A percentile compares a stretch with the other conserved stretches of the same genome.
Conservation (phyloP, 2,329 filamentous ascomycete species). For the Cordyceps javanica region DNA sequence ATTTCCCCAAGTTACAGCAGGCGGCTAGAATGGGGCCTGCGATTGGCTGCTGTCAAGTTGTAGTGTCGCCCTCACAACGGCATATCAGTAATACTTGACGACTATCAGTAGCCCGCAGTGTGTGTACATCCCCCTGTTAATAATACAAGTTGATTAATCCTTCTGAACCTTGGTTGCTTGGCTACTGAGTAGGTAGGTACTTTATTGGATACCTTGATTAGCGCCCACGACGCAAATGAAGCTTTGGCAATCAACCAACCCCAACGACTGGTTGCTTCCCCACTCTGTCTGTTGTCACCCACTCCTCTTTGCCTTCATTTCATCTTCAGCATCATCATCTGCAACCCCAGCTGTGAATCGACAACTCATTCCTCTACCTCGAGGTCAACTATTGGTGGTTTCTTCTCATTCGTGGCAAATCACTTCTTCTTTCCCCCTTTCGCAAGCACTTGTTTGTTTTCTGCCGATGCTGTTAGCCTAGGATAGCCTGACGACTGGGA, state of each 20-base stretch:
- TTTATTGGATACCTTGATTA: background rate
- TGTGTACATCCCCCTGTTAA: no score
- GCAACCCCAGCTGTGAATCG: background rate
- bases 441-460: background rate
- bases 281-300: background rate
- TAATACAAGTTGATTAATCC: no score
- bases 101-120: no score
- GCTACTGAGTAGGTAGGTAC: no score
- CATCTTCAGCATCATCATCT: slow-evolving; percentile 6
- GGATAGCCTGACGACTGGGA: slow-evolving; percentile 1
- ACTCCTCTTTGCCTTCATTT: slow-evolving; percentile 8
- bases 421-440: background rate
- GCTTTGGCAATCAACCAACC: background rate
- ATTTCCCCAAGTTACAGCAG: no score
- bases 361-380: background rate
- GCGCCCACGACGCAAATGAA: background rate
- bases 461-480: background rate
- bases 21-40: no score
- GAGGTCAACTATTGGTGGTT: background rate
- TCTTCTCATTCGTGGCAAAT: background rate
- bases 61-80: no score
- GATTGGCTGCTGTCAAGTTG: no score
- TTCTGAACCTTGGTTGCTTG: background rate
- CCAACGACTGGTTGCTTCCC: background rate
- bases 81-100: no score